A percentile compares a stretch with the other conserved stretches of the same genome.
Conservation (phyloP, 2,329 filamentous ascomycete genomes). For the Pestalotiopsis sp. region DNA sequence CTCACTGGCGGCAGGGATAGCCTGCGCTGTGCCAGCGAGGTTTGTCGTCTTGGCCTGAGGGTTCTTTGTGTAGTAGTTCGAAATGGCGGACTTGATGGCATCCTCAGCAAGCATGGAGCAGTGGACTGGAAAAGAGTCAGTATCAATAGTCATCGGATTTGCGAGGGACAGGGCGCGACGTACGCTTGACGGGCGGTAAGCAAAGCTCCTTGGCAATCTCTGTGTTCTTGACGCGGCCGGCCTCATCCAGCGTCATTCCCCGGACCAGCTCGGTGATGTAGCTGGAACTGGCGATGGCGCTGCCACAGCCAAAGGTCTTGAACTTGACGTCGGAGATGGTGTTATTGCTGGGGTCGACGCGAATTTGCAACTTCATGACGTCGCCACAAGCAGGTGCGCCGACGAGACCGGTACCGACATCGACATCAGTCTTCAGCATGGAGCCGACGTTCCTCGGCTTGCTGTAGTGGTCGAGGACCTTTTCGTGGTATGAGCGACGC, state of each 20-base stretch:
- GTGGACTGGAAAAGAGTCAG: conserved; percentile 59
- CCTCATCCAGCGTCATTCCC: conserved; percentile 95
- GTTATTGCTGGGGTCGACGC: conserved; percentile 72
- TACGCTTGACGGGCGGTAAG: conserved; percentile 74
- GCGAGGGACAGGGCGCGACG: conserved; percentile 28
- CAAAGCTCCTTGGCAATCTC: conserved; percentile 96
- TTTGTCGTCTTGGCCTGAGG: conserved; percentile 73
- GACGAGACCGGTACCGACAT: conserved; percentile 77
- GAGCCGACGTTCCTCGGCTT: conserved; percentile 77
- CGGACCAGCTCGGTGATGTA: conserved; percentile 94
- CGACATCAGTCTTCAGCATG: conserved; percentile 68
- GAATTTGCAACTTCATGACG: conserved; percentile 92
- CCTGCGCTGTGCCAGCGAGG: conserved; percentile 71
- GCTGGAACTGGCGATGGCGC: conserved; percentile 88
- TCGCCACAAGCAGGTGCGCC: conserved; percentile 89
- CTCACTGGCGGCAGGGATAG: conserved; percentile 57
- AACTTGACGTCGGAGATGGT: conserved; percentile 80
- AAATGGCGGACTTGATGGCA: conserved; percentile 89
- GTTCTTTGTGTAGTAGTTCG: conserved; percentile 90
- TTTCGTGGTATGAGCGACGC: conserved; percentile 52
- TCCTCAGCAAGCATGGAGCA: conserved; percentile 93
- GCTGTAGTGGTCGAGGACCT: conserved; percentile 80
- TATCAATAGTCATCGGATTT: conserved; percentile 5
- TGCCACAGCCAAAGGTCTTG: conserved; percentile 82
- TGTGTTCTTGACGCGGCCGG: conserved; percentile 89